Base-by-base conservation (phyloP, 2,329 filamentous ascomycete species). In the Arthroderma sp. region DNA sequence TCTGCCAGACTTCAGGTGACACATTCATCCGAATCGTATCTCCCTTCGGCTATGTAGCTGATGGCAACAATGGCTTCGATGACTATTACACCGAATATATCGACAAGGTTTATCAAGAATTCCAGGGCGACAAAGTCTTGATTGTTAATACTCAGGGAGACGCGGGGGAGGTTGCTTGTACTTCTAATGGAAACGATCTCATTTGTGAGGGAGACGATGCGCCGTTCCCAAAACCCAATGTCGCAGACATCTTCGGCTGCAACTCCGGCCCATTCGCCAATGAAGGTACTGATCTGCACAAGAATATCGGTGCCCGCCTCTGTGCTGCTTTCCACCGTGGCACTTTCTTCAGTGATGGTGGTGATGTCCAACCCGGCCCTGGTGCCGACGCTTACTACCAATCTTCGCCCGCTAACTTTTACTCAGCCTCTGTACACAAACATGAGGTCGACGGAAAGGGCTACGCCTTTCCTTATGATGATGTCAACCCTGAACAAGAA, bases 381-480 rank as follows among this genome's bases (percentile, higher is more conserved):
- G 43, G 52, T 4, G 49, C 58, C 0, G 49, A 52, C n/a, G 46
- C 47, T 28, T 76, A 74, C 58, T 76, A 77, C 56, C 58, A 56
- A 2, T 47, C 29, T n/a, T 51, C 60, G 38, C 66, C 69, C 0
- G 71, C 69, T 7, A 68, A 62, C 36, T 43, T 46, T 54, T 71
- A 82, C 60, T 49, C 45, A 40, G 47, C 49, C 40, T 66, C 82
- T 34, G 69, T 83, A 2, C 80, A 83, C 58, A 60, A 69, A 33
- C 68, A 74, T 41, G 76, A 80, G 61, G 55, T 70, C 4, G 77
- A 82, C 56, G 71, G 71, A 1, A 64, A 68, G 38, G 80, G 80
- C 0, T 83, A 83, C 55, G 73, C 76, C 0, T 83, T 82, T 55
- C 69, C 80, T 0, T 83, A 82, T 52, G 80, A 83, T 54, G 80